Percentiles rank a stretch among this genome's conserved stretches.
Conservation (phyloP, 2,329 filamentous ascomycete genomes). For the Apiospora arundinis region DNA sequence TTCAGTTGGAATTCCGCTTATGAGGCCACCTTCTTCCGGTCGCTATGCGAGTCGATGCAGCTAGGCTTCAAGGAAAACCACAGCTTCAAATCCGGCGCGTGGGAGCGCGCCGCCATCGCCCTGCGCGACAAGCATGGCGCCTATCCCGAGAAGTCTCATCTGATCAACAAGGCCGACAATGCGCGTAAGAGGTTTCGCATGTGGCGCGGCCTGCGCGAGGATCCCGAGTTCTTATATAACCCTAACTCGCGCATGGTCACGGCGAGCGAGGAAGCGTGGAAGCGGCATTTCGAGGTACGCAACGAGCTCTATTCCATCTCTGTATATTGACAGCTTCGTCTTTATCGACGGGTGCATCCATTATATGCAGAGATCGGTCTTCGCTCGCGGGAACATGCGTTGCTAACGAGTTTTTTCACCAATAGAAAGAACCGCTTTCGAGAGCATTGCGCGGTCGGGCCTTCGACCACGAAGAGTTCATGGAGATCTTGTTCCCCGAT, state of each 20-base stretch:
- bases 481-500: slow-evolving; percentile 66
- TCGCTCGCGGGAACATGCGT: slow-evolving; percentile 12
- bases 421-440: slow-evolving; percentile 63
- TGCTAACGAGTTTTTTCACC: slow-evolving; percentile 29
- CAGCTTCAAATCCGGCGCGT: slow-evolving; percentile 67
- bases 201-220: slow-evolving; percentile 64
- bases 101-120: slow-evolving; percentile 62
- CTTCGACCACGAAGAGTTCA: slow-evolving; percentile 66
- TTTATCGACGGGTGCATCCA: background rate
- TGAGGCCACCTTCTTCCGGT: slow-evolving; percentile 66
- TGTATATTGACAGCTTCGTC: background rate
- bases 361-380: background rate
- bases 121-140: slow-evolving; percentile 62
- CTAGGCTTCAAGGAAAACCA: slow-evolving; percentile 62
- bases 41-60: slow-evolving; percentile 64
- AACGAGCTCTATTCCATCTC: background rate
- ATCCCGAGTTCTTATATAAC: slow-evolving; percentile 63
- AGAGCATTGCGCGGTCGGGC: slow-evolving; percentile 62
- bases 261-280: slow-evolving; percentile 64
- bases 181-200: slow-evolving; percentile 68
- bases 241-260: slow-evolving; percentile 56
- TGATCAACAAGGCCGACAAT: slow-evolving; percentile 70
- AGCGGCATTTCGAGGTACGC: slow-evolving; percentile 62
- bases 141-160: slow-evolving; percentile 64
- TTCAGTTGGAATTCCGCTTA: slow-evolving; percentile 66